Percentiles rank a stretch among this genome's conserved stretches.
Conservation (phyloP, 2,329 filamentous ascomycete species). For the Penicillium sp. region DNA sequence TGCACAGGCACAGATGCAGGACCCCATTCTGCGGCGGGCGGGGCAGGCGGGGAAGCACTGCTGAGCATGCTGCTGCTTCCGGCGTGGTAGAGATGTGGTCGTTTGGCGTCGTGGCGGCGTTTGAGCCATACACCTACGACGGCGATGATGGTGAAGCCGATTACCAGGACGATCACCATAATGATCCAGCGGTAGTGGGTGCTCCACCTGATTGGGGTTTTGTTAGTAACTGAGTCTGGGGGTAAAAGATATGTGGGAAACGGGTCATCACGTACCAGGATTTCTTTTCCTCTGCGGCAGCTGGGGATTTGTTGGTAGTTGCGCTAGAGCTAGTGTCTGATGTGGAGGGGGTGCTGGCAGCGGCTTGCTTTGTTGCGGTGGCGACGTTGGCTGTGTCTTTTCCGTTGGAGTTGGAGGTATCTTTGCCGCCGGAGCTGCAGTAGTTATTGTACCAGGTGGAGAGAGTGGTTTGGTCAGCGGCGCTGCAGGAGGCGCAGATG, state of each 20-base stretch:
- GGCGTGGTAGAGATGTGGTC: constrained; percentile 35
- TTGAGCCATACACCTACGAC: constrained; percentile 68
- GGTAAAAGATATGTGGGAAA: neutral
- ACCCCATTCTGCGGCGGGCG: constrained; percentile 18
- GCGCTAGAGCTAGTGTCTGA: constrained; percentile 18
- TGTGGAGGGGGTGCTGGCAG: constrained; percentile 25
- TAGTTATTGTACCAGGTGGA: constrained; percentile 69
- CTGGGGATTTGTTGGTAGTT: constrained; percentile 16
- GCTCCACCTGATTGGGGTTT: constrained; percentile 33
- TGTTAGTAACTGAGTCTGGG: neutral
- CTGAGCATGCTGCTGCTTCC: constrained; percentile 26
- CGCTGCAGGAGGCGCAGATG: constrained; percentile 61
- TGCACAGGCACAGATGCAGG: constrained; percentile 13
- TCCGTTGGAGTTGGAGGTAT: neutral
- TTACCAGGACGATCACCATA: constrained; percentile 71
- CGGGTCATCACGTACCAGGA: constrained; percentile 27
- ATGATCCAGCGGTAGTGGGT: constrained; percentile 78
- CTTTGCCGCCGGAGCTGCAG: constrained; percentile 54
- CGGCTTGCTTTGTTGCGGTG: constrained; percentile 24
- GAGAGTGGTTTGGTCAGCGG: constrained; percentile 56
- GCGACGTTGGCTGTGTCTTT: constrained; percentile 31
- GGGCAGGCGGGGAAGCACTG: constrained; percentile 16
- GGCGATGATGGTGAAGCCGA: constrained; percentile 68
- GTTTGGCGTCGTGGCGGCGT: constrained; percentile 68
- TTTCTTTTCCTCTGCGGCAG: constrained; percentile 11